phyloP scores from a whole-genome alignment of 2,329 filamentous ascomycete genomes.

The Ophiocordyceps camponoti-leonardi region DNA sequence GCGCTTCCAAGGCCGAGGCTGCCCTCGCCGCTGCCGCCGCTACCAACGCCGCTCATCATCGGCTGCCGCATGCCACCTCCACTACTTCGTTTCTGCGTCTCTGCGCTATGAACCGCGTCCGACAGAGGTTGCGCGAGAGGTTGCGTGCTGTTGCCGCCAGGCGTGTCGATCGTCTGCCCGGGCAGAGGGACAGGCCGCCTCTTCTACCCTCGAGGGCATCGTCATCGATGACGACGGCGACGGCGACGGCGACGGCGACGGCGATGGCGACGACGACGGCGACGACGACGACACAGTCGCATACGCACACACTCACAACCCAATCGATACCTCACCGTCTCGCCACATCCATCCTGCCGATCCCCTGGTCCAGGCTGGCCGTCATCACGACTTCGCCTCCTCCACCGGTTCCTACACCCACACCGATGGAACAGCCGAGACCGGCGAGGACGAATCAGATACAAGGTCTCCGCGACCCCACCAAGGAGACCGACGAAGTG shows the following conservation, averaged over 20 bases:
- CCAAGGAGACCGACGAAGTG: conserved; percentile 28
- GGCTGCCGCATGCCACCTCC: conserved; percentile 26
- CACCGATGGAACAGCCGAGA: conserved; percentile 1
- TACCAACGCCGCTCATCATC: conserved; percentile 8
- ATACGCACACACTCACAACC: background rate
- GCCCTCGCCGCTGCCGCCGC: conserved; percentile 8
- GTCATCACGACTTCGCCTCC: background rate
- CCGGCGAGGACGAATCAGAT: background rate
- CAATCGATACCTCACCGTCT: background rate
- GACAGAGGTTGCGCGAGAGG: conserved; percentile 18
- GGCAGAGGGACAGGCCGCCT: background rate
- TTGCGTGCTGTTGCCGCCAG: background rate
- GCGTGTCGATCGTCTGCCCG: background rate
- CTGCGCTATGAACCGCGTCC: conserved; percentile 46
- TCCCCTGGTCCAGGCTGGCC: background rate
- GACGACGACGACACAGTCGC: background rate
- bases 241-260: background rate
- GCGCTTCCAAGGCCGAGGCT: conserved; percentile 12
- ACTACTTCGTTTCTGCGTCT: conserved; percentile 40
- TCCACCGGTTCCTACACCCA: background rate
- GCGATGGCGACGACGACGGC: background rate
- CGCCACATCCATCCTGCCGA: background rate
- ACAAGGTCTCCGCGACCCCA: background rate
- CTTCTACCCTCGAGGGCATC: background rate
- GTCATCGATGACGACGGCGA: background rate